Evolutionary conservation across 2,329 filamentous ascomycete genomes (phyloP), one percentile per base, ranked within the genome.

Genomic region (Aspergillus neoniger): DNA sequence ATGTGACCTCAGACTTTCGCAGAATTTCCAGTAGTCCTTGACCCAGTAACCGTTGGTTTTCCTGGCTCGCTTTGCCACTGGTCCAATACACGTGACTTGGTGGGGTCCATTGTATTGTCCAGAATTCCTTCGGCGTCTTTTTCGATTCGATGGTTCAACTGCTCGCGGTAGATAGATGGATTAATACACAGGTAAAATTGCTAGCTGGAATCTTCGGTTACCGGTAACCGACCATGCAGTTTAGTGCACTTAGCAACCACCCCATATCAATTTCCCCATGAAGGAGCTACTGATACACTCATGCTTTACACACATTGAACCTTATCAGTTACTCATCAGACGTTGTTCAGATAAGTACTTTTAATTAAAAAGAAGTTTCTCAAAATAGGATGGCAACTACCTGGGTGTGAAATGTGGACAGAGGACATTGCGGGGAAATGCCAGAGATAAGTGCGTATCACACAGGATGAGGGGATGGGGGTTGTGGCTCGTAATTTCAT

Each of bases 391-490:
- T 53, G 32, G 32, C 32, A 36, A 14, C 12, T 15, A 12, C 12
- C 12, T 12, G 5, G 5, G 32, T 36, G 32, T 14, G 12, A 36
- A 36, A 36, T 36, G 12, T 36, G 32, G 10, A 36, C 57, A 21
- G 25, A 32, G 51, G 25, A 23, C 41, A 57, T 57, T 65, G 61
- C 59, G 57, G 58, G 54, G 63, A 60, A 61, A 50, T 19, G 57
- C 47, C 47, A 43, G 53, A 49, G 21, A 44, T 55, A 36, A 32
- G 28, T 41, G 41, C 38, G n/a, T 39, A 51, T 55, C 28, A 21
- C 44, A 36, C 21, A 28, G n/a, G 38, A 32, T 50, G 23, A 30
- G 23, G 23, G 15, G 23, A 32, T 50, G 47, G 47, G 17, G n/a
- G 25, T 19, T 49, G 55, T 47, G 38, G 39, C 25, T 39, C 48